Evolutionary conservation across 2,329 filamentous ascomycete genomes (phyloP).

Genomic region (Xylariaceae sp.): DNA sequence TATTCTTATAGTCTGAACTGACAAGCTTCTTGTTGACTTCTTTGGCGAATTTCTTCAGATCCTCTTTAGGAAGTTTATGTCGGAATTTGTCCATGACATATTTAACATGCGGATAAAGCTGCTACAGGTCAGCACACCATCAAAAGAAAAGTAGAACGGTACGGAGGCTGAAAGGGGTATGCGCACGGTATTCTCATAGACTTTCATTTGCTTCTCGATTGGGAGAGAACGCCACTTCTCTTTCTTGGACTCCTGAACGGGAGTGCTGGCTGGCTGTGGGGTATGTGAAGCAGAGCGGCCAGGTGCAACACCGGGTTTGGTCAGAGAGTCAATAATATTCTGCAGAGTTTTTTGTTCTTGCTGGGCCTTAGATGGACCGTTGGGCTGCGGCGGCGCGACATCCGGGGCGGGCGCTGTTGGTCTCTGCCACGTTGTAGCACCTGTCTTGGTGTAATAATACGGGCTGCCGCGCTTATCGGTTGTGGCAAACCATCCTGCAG

Average conservation of each 20-base stretch:
- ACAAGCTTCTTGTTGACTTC: conserved; percentile 84
- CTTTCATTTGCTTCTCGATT: conserved; percentile 85
- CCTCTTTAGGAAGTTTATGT: conserved; percentile 79
- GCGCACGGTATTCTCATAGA: conserved; percentile 88
- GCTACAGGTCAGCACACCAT: conserved; percentile 18
- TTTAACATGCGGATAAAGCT: conserved; percentile 83
- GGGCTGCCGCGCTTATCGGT: conserved; percentile 65
- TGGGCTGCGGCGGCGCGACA: conserved; percentile 51
- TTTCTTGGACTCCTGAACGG: conserved; percentile 55
- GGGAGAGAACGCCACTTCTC: conserved; percentile 68
- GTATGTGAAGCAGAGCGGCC: conserved; percentile 57
- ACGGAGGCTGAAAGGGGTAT: conserved; percentile 17
- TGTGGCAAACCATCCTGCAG: conserved; percentile 80
- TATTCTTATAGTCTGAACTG: conserved; percentile 84
- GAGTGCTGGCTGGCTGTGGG: conserved; percentile 51
- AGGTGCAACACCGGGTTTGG: conserved; percentile 60
- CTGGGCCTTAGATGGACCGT: conserved; percentile 59
- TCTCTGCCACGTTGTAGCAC: conserved; percentile 75
- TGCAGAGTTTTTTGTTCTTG: conserved; percentile 71
- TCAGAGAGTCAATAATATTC: conserved; percentile 80
- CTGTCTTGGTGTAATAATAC: conserved; percentile 82
- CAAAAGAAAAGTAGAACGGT: conserved; percentile 11
- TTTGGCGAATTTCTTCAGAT: conserved; percentile 59
- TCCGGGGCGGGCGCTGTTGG: conserved; percentile 68
- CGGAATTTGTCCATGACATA: conserved; percentile 83